Percentiles rank a stretch among this genome's conserved stretches.
Evolutionary conservation across 2,329 filamentous ascomycete genomes (phyloP).

Genomic region (Neoscytalidium dimidiatum): DNA sequence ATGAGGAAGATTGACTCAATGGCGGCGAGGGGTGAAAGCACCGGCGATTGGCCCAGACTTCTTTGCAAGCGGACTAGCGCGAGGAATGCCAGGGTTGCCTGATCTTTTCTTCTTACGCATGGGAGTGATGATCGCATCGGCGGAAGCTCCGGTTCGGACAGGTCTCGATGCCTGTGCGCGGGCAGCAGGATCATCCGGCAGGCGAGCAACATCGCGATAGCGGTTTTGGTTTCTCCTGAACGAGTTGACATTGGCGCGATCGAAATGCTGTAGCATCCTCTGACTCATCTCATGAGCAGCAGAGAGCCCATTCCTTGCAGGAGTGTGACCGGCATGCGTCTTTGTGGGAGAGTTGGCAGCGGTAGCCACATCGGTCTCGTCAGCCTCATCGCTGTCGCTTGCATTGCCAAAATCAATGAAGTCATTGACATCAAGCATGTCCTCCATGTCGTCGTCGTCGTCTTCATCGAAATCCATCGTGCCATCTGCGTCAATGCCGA

Average conservation of each 20-base stretch:
- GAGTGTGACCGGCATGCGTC: slow-evolving; percentile 32
- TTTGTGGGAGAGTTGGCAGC: slow-evolving; percentile 37
- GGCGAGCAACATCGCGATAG: slow-evolving; percentile 39
- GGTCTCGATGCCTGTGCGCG: slow-evolving; percentile 39
- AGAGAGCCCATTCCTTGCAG: slow-evolving; percentile 28
- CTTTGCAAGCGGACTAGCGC: slow-evolving; percentile 16
- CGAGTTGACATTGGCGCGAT: slow-evolving; percentile 44
- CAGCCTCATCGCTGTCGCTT: slow-evolving; percentile 38
- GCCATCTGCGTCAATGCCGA: slow-evolving; percentile 58
- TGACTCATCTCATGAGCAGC: slow-evolving; percentile 18
- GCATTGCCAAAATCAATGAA: slow-evolving; percentile 41
- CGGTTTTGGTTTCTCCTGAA: slow-evolving; percentile 43
- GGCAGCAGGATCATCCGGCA: slow-evolving; percentile 38
- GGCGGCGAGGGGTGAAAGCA: slow-evolving; percentile 9
- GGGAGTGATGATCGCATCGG: slow-evolving; percentile 41
- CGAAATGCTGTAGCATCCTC: slow-evolving; percentile 40
- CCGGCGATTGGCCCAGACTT: slow-evolving; percentile 18
- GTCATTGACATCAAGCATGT: slow-evolving; percentile 43
- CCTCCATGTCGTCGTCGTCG: slow-evolving; percentile 59
- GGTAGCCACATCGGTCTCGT: slow-evolving; percentile 38
- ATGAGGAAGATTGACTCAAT: neutral
- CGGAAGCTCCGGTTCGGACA: slow-evolving; percentile 40
- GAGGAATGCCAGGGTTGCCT: neutral
- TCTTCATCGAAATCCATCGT: slow-evolving; percentile 61
- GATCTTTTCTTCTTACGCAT: slow-evolving; percentile 34